A percentile compares a stretch with the other conserved stretches of the same genome.
These are phyloP conservation scores for Plasmodium blacklocki DNA, from an alignment of 169 alveolate species.

Conservation along the genomic window DNA sequence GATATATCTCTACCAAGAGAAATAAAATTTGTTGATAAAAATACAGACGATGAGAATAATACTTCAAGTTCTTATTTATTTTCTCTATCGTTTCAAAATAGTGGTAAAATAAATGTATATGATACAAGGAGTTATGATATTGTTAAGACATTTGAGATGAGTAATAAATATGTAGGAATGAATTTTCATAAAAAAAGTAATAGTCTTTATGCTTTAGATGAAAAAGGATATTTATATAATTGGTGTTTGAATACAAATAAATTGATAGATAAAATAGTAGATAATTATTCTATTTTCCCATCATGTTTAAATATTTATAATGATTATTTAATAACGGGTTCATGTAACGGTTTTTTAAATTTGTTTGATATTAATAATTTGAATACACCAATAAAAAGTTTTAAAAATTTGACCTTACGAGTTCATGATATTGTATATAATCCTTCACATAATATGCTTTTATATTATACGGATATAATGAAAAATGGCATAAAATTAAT, in stretches of 20 bases:
- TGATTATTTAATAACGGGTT: slow-evolving; percentile 46
- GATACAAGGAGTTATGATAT: slow-evolving; percentile 53
- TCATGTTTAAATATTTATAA: slow-evolving; percentile 36
- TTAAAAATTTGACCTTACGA: slow-evolving; percentile 53
- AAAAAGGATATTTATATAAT: slow-evolving; percentile 60
- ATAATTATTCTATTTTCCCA: slow-evolving; percentile 72
- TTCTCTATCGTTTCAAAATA: slow-evolving; percentile 22
- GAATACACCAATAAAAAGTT: slow-evolving; percentile 40
- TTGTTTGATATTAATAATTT: slow-evolving; percentile 55
- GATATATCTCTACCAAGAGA: slow-evolving; percentile 15
- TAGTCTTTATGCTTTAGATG: slow-evolving; percentile 62
- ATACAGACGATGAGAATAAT: slow-evolving; percentile 1
- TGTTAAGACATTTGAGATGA: slow-evolving; percentile 45
- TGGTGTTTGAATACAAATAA: slow-evolving; percentile 75
- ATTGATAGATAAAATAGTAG: slow-evolving; percentile 34
- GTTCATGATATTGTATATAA: slow-evolving; percentile 30
- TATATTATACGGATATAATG: slow-evolving; percentile 38
- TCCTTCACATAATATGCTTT: slow-evolving; percentile 29
- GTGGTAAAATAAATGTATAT: slow-evolving; percentile 61
- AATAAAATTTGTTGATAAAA: slow-evolving; percentile 37
- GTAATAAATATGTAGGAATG: slow-evolving; percentile 62
- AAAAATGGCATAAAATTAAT: slow-evolving; percentile 58
- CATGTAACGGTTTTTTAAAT: slow-evolving; percentile 58
- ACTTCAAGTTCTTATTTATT: slow-evolving; percentile 2
- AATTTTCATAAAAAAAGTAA: slow-evolving; percentile 58